These are phyloP conservation scores for Suillus placidus DNA, from an alignment of 768 basidiomycete genomes.

Conservation along the genomic window DNA sequence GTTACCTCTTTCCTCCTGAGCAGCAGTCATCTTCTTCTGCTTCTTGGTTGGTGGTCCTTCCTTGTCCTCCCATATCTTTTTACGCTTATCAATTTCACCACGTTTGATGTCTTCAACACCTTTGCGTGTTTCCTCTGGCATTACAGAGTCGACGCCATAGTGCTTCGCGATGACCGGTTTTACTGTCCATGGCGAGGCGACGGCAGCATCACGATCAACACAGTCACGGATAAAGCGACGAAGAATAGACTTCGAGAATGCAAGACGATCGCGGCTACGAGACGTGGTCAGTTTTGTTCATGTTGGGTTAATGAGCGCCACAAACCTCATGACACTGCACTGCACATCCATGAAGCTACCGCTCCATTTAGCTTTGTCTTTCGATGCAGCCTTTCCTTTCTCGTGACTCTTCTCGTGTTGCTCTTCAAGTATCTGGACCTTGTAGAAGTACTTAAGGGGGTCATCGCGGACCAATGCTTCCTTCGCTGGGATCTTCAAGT, in stretches of 20 bases:
- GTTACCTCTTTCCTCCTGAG: slow-evolving; percentile 75
- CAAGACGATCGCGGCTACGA: slow-evolving; percentile 86
- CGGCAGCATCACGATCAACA: slow-evolving; percentile 87
- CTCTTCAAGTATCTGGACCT: slow-evolving; percentile 82
- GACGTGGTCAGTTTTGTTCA: slow-evolving; percentile 11
- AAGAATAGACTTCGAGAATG: slow-evolving; percentile 96
- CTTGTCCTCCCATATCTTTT: slow-evolving; percentile 88
- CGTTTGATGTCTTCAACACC: slow-evolving; percentile 81
- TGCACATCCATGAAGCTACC: slow-evolving; percentile 85
- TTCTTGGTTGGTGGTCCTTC: slow-evolving; percentile 82
- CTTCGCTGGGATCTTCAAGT: slow-evolving; percentile 75
- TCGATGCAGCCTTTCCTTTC: slow-evolving; percentile 56
- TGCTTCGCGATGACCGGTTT: slow-evolving; percentile 81
- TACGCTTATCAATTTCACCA: slow-evolving; percentile 90
- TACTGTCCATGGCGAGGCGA: slow-evolving; percentile 95
- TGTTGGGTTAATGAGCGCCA: slow-evolving; percentile 13
- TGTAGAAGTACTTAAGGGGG: slow-evolving; percentile 83
- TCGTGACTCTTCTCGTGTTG: slow-evolving; percentile 69
- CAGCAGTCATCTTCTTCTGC: slow-evolving; percentile 75
- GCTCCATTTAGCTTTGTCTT: slow-evolving; percentile 65
- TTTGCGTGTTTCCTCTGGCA: slow-evolving; percentile 83
- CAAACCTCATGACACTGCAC: slow-evolving; percentile 78
- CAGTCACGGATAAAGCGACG: slow-evolving; percentile 96
- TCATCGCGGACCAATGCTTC: slow-evolving; percentile 75
- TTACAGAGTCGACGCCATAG: slow-evolving; percentile 82